Percentiles rank a stretch among this genome's conserved stretches.
Evolutionary conservation across 108 stramenopile genomes (phyloP).

Genomic region (Fistulifera pelliculosa): DNA sequence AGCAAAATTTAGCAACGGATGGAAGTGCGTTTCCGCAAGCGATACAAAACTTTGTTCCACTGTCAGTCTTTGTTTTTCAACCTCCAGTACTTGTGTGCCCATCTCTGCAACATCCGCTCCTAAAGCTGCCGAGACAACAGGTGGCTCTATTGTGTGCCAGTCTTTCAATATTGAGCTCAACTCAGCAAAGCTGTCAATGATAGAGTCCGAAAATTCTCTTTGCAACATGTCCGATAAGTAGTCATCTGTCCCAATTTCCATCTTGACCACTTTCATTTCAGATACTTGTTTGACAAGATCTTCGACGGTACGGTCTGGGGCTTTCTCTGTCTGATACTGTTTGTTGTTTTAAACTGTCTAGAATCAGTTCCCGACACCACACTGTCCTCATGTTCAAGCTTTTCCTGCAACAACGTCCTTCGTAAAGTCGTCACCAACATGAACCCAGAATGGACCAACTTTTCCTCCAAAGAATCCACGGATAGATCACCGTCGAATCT

Average conservation of each 20-base stretch:
- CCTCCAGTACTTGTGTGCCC: not conserved
- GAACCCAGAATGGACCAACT: slow-evolving; percentile 78
- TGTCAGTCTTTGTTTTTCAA: not conserved
- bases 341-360: slow-evolving; percentile 15
- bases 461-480: slow-evolving; percentile 19
- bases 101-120: not conserved
- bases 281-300: slow-evolving; percentile 20
- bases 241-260: slow-evolving; percentile 41
- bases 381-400: slow-evolving; percentile 66
- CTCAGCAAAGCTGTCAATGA: slow-evolving; percentile 30
- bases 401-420: slow-evolving; percentile 80
- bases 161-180: slow-evolving; percentile 15
- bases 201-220: slow-evolving; percentile 37
- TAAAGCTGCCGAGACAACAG: not conserved
- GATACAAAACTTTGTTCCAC: slow-evolving; percentile 16
- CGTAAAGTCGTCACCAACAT: slow-evolving; percentile 80
- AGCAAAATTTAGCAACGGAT: slow-evolving; percentile 12
- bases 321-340: not conserved
- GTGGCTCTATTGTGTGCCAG: slow-evolving; percentile 32
- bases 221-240: slow-evolving; percentile 30
- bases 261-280: slow-evolving; percentile 20
- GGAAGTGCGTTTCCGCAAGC: slow-evolving; percentile 10
- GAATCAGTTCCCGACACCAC: slow-evolving; percentile 63
- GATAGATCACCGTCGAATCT: too few species aligned
- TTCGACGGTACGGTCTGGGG: slow-evolving; percentile 2